These are phyloP conservation scores for Acaromyces ingoldii DNA, from an alignment of 1,284 basidiomycete species.

Conservation along the genomic window DNA sequence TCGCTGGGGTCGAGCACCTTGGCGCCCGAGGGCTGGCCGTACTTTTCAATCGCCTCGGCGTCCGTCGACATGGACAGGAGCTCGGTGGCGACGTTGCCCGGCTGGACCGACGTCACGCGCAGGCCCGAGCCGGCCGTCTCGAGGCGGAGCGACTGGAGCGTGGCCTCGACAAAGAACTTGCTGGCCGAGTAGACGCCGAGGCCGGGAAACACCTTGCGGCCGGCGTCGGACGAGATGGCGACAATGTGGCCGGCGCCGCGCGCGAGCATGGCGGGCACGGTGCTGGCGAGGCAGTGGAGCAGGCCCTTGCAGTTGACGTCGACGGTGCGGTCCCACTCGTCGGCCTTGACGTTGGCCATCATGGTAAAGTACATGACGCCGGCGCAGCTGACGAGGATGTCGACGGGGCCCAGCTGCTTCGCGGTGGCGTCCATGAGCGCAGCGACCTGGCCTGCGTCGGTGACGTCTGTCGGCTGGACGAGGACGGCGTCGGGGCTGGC, in stretches of 20 bases:
- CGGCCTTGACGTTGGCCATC: slow-evolving; percentile 41
- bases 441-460: slow-evolving; percentile 34
- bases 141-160: slow-evolving; percentile 42
- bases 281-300: slow-evolving; percentile 36
- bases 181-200: slow-evolving; percentile 48
- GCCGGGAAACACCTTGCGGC: slow-evolving; percentile 47
- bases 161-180: slow-evolving; percentile 50
- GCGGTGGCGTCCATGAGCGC: slow-evolving; percentile 27
- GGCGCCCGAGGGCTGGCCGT: slow-evolving; percentile 45
- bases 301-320: slow-evolving; percentile 51
- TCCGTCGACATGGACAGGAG: slow-evolving; percentile 47
- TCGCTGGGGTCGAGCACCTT: slow-evolving; percentile 42
- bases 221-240: slow-evolving; percentile 49
- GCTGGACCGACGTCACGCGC: slow-evolving; percentile 43
- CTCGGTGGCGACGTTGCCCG: slow-evolving; percentile 46
- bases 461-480: slow-evolving; percentile 41
- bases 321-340: slow-evolving; percentile 48
- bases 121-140: slow-evolving; percentile 44
- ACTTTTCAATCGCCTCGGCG: slow-evolving; percentile 43
- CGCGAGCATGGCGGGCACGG: slow-evolving; percentile 32
- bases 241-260: slow-evolving; percentile 42
- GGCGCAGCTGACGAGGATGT: slow-evolving; percentile 43
- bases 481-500: slow-evolving; percentile 13
- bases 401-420: slow-evolving; percentile 31
- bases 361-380: slow-evolving; percentile 50